Evolutionary conservation across 495 filamentous ascomycete species (phyloP), one percentile per base, ranked within the genome.

Genomic region (Penicillium simplicissimum): DNA sequence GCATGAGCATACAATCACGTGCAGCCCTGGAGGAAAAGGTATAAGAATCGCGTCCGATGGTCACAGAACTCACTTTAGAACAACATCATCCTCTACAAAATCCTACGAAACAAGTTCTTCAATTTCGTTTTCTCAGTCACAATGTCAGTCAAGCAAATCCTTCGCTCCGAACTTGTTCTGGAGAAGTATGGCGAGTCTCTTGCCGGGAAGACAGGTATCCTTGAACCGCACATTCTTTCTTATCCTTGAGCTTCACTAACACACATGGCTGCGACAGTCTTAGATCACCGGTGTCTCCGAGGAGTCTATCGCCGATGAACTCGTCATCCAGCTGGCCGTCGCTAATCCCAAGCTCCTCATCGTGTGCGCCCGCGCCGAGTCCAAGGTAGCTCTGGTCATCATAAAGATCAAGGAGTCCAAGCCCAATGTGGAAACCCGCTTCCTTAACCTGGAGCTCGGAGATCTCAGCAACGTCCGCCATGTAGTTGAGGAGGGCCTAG

Each of bases 241-340:
- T 36, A 0, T 2, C 33, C 23, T 13, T 31, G 21, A 13, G n/a
- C 21, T 55, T 28, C 4, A 9, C 34, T 21, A 55, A 11, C 4
- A 28, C 19, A 6, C 9, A 1, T 11, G 13, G 11, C 5, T 14
- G 6, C 10, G 11, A 31, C 15, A 69, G 67, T 69, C 4, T 48
- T 69, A n/a, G 6, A 64, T 69, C 25, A 69, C 67, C n/a, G 67
- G 67, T 19, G 58, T 69, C 23, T 61, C 67, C 11, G 25, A 60
- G 21, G 38, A 67, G 8, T 69, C 67, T 17, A 69, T 69, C 14
- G 67, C 64, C 9, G 67, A 64, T 31, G 63, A 69, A 40, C 64
- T 69, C 1, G 67, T 60, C 11, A 6, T 69, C 3, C 67, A 67
- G 28, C 54, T 69, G 2, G 13, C 64, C 3, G 14, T 43, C 28